phyloP scores from a whole-genome alignment of 495 filamentous ascomycete species.

The Aspergillus panamensis region DNA sequence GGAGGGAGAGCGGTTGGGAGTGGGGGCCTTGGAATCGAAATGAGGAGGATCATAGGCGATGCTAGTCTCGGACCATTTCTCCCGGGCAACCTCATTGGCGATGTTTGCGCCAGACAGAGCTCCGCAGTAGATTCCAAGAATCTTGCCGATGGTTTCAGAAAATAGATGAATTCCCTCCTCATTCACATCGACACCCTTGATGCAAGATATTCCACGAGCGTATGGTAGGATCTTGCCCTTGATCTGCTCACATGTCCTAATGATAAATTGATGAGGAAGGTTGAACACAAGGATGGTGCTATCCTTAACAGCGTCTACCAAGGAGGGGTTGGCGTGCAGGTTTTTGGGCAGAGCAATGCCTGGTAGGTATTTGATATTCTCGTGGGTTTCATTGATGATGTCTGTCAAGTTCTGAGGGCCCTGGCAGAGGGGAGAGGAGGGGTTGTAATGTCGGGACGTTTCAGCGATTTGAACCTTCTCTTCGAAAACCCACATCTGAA shows the following conservation, averaged over 20 bases:
- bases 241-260: constrained; percentile 77
- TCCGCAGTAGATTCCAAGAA: constrained; percentile 93
- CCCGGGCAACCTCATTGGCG: constrained; percentile 86
- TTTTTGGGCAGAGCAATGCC: constrained; percentile 79
- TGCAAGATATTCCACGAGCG: constrained; percentile 92
- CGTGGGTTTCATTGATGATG: constrained; percentile 87
- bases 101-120: constrained; percentile 97
- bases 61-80: constrained; percentile 96
- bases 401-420: constrained; percentile 79
- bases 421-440: constrained; percentile 50
- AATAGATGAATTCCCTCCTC: constrained; percentile 79
- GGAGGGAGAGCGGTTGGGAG: constrained; percentile 56
- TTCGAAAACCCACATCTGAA: constrained; percentile 98
- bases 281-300: constrained; percentile 93
- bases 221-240: constrained; percentile 86
- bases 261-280: constrained; percentile 96
- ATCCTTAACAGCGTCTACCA: constrained; percentile 75
- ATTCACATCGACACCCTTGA: constrained; percentile 93
- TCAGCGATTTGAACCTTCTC: constrained; percentile 75
- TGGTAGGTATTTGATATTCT: constrained; percentile 97
- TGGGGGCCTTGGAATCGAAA: constrained; percentile 70
- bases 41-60: constrained; percentile 92
- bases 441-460: constrained; percentile 57
- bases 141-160: constrained; percentile 89
- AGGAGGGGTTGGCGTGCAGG: constrained; percentile 82